Conservation (phyloP, 768 basidiomycete genomes). For the Rhodotorula graminis region DNA sequence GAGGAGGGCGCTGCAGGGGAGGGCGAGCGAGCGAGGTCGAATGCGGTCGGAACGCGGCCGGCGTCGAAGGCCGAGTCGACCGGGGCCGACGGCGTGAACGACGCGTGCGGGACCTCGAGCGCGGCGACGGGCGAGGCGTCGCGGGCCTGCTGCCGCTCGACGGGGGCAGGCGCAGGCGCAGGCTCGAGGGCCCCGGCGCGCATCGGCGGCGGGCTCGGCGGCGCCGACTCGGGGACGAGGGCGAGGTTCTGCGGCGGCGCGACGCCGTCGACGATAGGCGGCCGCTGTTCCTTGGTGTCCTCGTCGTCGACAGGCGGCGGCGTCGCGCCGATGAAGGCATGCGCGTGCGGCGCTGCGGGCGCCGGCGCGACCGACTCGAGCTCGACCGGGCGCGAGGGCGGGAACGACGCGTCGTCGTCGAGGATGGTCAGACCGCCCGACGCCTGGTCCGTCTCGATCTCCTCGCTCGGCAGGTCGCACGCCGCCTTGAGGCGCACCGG, state of each 20-base stretch:
- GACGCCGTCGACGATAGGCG: not conserved
- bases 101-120: too few species aligned
- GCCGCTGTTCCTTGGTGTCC: too few species aligned
- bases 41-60: too few species aligned
- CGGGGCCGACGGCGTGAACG: not conserved
- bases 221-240: not conserved
- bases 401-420: slow-evolving; percentile 8
- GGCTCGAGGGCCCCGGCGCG: not conserved
- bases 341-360: not conserved
- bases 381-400: too few species aligned
- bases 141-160: too few species aligned
- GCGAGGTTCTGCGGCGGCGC: slow-evolving; percentile 9
- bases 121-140: too few species aligned
- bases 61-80: not conserved
- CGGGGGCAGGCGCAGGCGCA: not conserved
- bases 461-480: not conserved
- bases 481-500: not conserved
- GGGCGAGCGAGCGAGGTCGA: too few species aligned
- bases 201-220: not conserved
- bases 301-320: not conserved
- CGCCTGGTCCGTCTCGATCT: too few species aligned
- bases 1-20: not conserved
- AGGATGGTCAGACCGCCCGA: not conserved
- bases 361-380: not conserved
- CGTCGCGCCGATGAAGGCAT: not conserved